Conservation (phyloP, 768 basidiomycete species). For the Pleurotus eryngii region DNA sequence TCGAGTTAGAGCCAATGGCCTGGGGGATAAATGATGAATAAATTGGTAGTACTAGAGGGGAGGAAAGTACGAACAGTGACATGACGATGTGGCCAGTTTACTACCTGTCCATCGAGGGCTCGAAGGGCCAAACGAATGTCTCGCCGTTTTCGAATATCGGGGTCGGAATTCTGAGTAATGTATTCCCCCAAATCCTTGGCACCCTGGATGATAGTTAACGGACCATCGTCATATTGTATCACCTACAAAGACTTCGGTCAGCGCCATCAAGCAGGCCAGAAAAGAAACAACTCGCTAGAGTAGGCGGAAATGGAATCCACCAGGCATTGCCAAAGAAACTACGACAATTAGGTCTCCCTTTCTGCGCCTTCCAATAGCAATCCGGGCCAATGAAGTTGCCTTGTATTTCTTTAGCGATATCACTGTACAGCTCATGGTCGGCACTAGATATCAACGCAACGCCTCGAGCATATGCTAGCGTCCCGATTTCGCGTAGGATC, state of each 20-base stretch:
- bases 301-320: slow-evolving; percentile 79
- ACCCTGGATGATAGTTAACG: slow-evolving; percentile 41
- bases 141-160: slow-evolving; percentile 44
- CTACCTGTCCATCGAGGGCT: slow-evolving; percentile 58
- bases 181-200: slow-evolving; percentile 53
- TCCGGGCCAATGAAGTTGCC: slow-evolving; percentile 65
- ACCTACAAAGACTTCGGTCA: slow-evolving; percentile 35
- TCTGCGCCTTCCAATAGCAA: slow-evolving; percentile 57
- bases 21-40: slow-evolving; percentile 16
- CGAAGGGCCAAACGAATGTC: slow-evolving; percentile 62
- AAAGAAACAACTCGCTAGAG: slow-evolving; percentile 41
- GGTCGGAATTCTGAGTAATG: slow-evolving; percentile 56
- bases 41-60: not conserved
- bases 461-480: slow-evolving; percentile 49
- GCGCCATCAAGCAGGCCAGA: not conserved
- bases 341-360: slow-evolving; percentile 30
- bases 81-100: slow-evolving; percentile 65
- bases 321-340: slow-evolving; percentile 73
- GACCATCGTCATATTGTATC: slow-evolving; percentile 66
- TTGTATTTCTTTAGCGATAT: slow-evolving; percentile 52
- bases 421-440: slow-evolving; percentile 41
- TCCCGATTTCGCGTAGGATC: slow-evolving; percentile 75
- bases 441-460: slow-evolving; percentile 43
- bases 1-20: slow-evolving; percentile 44
- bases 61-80: slow-evolving; percentile 35